phyloP scores from a whole-genome alignment of 73 alveolate species.

The Paramecium tetraurelia region DNA sequence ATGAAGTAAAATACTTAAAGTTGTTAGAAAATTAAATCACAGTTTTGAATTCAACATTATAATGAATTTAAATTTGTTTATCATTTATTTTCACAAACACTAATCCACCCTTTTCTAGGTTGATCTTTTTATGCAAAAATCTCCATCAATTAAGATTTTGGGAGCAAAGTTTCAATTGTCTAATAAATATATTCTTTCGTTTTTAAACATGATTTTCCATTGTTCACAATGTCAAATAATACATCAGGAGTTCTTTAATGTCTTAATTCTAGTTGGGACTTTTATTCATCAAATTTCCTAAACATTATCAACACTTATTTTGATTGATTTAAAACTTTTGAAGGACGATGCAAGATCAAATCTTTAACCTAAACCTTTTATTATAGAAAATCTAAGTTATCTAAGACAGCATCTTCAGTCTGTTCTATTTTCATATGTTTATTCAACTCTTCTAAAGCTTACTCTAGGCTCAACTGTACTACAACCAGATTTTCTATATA shows the following conservation, averaged over 20 bases:
- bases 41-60: not conserved
- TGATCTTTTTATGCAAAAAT: slow-evolving; percentile 41
- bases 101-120: slow-evolving; percentile 48
- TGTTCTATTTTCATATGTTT: slow-evolving; percentile 31
- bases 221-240: slow-evolving; percentile 45
- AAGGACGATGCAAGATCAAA: not conserved
- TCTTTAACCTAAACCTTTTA: slow-evolving; percentile 6
- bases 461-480: not conserved
- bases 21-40: not conserved
- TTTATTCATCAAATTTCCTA: slow-evolving; percentile 53
- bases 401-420: slow-evolving; percentile 36
- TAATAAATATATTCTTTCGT: slow-evolving; percentile 48
- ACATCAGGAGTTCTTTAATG: slow-evolving; percentile 63
- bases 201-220: not conserved
- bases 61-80: not conserved
- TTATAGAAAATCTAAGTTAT: slow-evolving; percentile 24
- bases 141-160: slow-evolving; percentile 58
- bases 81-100: slow-evolving; percentile 29
- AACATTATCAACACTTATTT: slow-evolving; percentile 49
- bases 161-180: slow-evolving; percentile 45
- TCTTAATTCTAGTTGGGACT: slow-evolving; percentile 40
- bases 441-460: slow-evolving; percentile 21
- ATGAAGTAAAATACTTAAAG: not conserved
- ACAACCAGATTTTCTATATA: slow-evolving; percentile 50
- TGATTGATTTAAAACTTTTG: not conserved